Evolutionary conservation across 805 yeast species (phyloP).

Genomic region (Barnettozyma salicaria): DNA sequence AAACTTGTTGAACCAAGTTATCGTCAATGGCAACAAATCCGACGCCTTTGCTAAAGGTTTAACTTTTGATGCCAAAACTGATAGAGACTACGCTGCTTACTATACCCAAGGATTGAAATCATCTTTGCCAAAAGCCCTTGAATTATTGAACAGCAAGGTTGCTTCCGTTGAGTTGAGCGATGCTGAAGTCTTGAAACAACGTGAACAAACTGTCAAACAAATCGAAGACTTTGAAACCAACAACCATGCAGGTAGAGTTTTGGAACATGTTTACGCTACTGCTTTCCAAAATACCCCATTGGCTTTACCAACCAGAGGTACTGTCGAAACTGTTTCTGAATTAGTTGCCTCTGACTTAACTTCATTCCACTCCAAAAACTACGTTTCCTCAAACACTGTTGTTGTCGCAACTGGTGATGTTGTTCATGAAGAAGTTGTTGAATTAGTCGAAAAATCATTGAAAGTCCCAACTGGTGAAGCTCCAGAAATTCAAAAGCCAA

Average conservation of each 20-base stretch:
- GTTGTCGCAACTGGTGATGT: slow-evolving; percentile 69
- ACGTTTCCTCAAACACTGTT: slow-evolving; percentile 59
- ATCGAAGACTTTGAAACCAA: slow-evolving; percentile 51
- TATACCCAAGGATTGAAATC: slow-evolving; percentile 49
- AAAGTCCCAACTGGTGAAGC: slow-evolving; percentile 46
- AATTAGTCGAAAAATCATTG: slow-evolving; percentile 50
- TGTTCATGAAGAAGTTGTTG: slow-evolving; percentile 62
- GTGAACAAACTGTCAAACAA: slow-evolving; percentile 39
- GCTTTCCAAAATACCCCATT: slow-evolving; percentile 85
- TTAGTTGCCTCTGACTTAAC: slow-evolving; percentile 54
- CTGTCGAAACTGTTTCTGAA: slow-evolving; percentile 53
- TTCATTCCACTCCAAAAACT: slow-evolving; percentile 49
- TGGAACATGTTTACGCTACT: slow-evolving; percentile 73
- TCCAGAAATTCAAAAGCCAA: slow-evolving; percentile 44
- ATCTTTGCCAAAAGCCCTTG: slow-evolving; percentile 46
- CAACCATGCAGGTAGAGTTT: slow-evolving; percentile 48
- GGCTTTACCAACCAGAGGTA: slow-evolving; percentile 73
- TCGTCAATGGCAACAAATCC: slow-evolving; percentile 32
- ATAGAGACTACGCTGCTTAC: slow-evolving; percentile 61
- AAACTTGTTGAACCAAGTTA: slow-evolving; percentile 49
- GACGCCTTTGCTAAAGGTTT: slow-evolving; percentile 48
- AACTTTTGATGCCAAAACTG: slow-evolving; percentile 44
- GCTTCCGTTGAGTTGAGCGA: slow-evolving; percentile 35
- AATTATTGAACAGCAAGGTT: slow-evolving; percentile 40
- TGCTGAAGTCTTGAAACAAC: slow-evolving; percentile 42